Evolutionary conservation across 2,329 filamentous ascomycete genomes (phyloP), one percentile per base, ranked within the genome.

Genomic region (Colletotrichum sojae): DNA sequence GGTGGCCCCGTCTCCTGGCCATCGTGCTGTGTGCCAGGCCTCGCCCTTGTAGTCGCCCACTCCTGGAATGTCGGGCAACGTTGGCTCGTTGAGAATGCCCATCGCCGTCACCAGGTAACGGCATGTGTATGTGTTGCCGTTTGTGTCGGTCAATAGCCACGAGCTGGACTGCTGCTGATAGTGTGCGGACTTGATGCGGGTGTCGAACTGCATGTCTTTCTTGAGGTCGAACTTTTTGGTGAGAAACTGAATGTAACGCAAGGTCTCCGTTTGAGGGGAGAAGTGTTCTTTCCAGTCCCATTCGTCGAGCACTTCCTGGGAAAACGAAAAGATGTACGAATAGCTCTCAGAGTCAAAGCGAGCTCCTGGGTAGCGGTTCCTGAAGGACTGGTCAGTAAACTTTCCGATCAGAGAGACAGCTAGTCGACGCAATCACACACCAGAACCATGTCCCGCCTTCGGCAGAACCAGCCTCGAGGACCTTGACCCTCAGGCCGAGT

Each of bases 391-490:
- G 31, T 36, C 10, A 36, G 31, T 36, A 36, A 10, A 36, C 31
- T 36, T 36, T 10, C 31, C 6, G 10, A 77, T 81, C 80, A 82
- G 63, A 77, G 79, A 84, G 85, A 87, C 2, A 84, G 67, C 5
- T 80, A 78, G 64, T 75, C 78, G 59, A 77, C 76, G 51, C 75
- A 73, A 49, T 78, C 73, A 2, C 80, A 79, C 12, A 82, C 76
- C 84, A 86, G 66, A 83, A 68, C 85, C 84, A 87, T 0, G 83
- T 85, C 6, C 85, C 85, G 4, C 85, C 84, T 22, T 85, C 79
- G 4, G 81, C 83, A 6, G 81, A 82, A 1, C 79, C 83, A 0
- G 74, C 71, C 36, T 85, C 83, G 18, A 83, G 76, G 56, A 71
- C 73, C 36, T 57, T 20, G 20, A 63, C 61, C 10, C 61, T 43